These are phyloP conservation scores for Phtheirospermum japonicum DNA, from an alignment of 257 asterid genomes.

Conservation along the genomic window DNA sequence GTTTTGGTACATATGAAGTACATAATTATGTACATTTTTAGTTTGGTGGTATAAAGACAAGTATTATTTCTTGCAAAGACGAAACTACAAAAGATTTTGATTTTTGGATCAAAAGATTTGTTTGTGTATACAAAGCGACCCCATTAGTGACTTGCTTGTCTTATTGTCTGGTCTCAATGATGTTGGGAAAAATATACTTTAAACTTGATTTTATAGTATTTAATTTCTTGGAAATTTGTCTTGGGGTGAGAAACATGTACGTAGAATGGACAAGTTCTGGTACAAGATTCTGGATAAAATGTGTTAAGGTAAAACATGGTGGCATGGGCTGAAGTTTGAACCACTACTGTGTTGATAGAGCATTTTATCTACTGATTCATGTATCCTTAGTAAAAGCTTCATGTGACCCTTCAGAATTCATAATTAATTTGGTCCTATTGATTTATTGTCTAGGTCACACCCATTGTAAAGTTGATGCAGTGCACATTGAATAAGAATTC, in stretches of 20 bases:
- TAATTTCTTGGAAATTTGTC: too few relatives aligned
- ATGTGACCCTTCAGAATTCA: slow-evolving; percentile 25
- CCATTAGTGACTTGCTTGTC: slow-evolving; percentile 24
- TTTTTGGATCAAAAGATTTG: slow-evolving; percentile 16
- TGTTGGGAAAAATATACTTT: not conserved
- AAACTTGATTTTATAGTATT: slow-evolving; percentile 1
- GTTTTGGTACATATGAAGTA: slow-evolving; percentile 16
- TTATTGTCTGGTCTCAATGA: slow-evolving; percentile 21
- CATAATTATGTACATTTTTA: slow-evolving; percentile 23
- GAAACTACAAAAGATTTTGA: not conserved
- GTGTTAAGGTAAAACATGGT: slow-evolving; percentile 30
- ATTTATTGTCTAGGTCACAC: too few relatives aligned
- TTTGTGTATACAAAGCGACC: slow-evolving; percentile 23
- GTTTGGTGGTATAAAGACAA: slow-evolving; percentile 8
- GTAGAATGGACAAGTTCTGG: slow-evolving; percentile 33
- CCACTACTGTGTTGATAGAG: slow-evolving; percentile 19
- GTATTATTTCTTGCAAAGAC: too few relatives aligned
- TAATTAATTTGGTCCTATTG: too few relatives aligned
- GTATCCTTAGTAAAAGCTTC: slow-evolving; percentile 22
- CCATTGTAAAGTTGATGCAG: not conserved
- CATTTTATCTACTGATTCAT: slow-evolving; percentile 27
- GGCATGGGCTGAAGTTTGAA: slow-evolving; percentile 37
- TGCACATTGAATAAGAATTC: not conserved
- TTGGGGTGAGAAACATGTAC: not conserved
- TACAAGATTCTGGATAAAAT: slow-evolving; percentile 19